Conservation (phyloP, 352 stramenopile genomes). For the Pythium coloratum region DNA sequence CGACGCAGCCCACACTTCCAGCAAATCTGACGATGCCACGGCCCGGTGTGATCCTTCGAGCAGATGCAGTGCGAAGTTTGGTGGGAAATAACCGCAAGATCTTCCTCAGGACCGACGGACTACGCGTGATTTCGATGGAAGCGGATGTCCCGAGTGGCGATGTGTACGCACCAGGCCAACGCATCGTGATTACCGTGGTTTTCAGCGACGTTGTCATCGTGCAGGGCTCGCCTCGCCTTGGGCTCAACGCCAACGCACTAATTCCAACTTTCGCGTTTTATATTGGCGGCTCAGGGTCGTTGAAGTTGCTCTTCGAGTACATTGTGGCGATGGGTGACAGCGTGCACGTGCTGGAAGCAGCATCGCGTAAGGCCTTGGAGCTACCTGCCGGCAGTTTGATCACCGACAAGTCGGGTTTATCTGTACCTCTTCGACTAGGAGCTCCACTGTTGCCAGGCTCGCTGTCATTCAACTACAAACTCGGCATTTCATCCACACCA, state of each 20-base stretch:
- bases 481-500: constrained; percentile 46
- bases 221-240: constrained; percentile 45
- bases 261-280: constrained; percentile 50
- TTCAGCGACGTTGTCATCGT: constrained; percentile 55
- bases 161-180: constrained; percentile 61
- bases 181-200: constrained; percentile 45
- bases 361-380: constrained; percentile 43
- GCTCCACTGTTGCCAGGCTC: constrained; percentile 32
- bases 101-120: constrained; percentile 62
- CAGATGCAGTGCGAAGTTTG: constrained; percentile 55
- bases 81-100: constrained; percentile 60
- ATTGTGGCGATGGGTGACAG: constrained; percentile 47
- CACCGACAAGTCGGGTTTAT: constrained; percentile 38
- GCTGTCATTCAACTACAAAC: constrained; percentile 43
- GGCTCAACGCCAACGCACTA: constrained; percentile 45
- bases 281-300: constrained; percentile 45
- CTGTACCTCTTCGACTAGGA: constrained; percentile 51
- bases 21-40: constrained; percentile 53
- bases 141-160: constrained; percentile 40
- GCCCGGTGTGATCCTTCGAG: constrained; percentile 41
- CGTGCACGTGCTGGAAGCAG: constrained; percentile 45
- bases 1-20: constrained; percentile 30
- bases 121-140: constrained; percentile 38
- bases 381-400: constrained; percentile 52
- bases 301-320: constrained; percentile 54